Evolutionary conservation across 2,329 filamentous ascomycete genomes (phyloP).

Genomic region (Calonectria multiphialidica): DNA sequence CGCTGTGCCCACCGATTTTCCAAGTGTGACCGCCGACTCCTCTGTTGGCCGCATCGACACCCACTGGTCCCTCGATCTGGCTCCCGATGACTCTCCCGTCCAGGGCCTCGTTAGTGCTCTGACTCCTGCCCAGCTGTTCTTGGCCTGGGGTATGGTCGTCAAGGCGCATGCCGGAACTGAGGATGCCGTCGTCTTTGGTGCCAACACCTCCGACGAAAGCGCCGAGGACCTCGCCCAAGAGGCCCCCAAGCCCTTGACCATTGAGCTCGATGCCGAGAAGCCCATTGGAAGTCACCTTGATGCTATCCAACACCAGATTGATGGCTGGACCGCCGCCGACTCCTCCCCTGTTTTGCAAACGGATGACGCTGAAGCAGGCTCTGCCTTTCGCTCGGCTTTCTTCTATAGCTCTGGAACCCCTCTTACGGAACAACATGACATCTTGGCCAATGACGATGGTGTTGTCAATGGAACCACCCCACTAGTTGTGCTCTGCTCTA

Average conservation of each 20-base stretch:
- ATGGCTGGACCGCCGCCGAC: not conserved
- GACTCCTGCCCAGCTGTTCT: slow-evolving; percentile 5
- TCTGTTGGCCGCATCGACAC: slow-evolving; percentile 1
- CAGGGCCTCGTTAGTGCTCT: not conserved
- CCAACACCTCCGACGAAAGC: not conserved
- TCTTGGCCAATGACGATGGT: not conserved
- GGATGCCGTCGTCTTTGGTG: not conserved
- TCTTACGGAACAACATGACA: not conserved
- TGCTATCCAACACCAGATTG: not conserved
- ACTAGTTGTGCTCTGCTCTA: not conserved
- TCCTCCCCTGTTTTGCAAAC: not conserved
- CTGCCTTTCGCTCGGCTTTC: not conserved
- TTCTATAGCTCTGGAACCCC: not conserved
- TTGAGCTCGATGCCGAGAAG: not conserved
- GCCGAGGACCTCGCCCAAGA: not conserved
- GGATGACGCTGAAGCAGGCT: not conserved
- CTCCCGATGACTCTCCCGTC: not conserved
- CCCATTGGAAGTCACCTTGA: not conserved
- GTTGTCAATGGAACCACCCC: not conserved
- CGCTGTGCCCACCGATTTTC: not conserved
- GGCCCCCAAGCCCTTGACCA: not conserved
- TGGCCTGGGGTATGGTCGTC: slow-evolving; percentile 4
- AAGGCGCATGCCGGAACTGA: not conserved
- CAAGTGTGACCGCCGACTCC: not conserved
- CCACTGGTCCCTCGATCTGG: not conserved